Percentiles rank a stretch among this genome's conserved stretches.
Evolutionary conservation across 2,329 filamentous ascomycete genomes (phyloP).

Genomic region (Trematosphaeria pertusa): DNA sequence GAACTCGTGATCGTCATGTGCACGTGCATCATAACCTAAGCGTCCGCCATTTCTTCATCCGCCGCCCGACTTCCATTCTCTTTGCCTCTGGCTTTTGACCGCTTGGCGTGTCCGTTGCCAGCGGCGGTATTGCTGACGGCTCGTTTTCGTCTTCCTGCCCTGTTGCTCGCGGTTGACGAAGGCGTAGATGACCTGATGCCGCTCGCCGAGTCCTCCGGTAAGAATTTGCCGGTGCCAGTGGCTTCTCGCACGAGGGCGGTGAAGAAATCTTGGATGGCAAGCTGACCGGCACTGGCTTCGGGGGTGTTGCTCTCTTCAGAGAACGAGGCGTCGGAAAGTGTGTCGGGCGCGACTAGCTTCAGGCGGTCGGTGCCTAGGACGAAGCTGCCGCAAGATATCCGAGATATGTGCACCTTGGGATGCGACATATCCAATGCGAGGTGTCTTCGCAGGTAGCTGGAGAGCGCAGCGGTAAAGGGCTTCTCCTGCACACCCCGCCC

Average conservation of each 20-base stretch:
- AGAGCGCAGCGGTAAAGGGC: conserved; percentile 51
- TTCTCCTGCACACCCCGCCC: conserved; percentile 18
- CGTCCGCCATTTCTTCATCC: conserved; percentile 21
- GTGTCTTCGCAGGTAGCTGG: conserved; percentile 48
- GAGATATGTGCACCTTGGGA: conserved; percentile 49
- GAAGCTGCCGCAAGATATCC: conserved; percentile 52
- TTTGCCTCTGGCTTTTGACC: conserved; percentile 30
- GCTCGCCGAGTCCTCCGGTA: conserved; percentile 25
- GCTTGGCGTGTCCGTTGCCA: conserved; percentile 29
- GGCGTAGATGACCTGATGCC: conserved; percentile 28
- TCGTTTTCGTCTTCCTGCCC: conserved; percentile 29
- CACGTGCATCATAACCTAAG: too few species aligned
- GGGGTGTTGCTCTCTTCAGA: conserved; percentile 30
- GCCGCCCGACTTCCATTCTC: conserved; percentile 18
- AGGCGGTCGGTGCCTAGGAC: conserved; percentile 48
- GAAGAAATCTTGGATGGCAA: conserved; percentile 42
- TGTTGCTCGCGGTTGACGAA: conserved; percentile 29
- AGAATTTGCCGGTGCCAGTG: conserved; percentile 39
- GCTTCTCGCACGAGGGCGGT: conserved; percentile 41
- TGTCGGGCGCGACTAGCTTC: conserved; percentile 45
- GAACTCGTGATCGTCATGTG: too few species aligned
- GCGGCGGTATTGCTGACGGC: conserved; percentile 33
- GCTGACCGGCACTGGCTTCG: conserved; percentile 38
- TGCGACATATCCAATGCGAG: conserved; percentile 51
- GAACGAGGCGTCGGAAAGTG: conserved; percentile 29